Conservation (phyloP, 1,284 basidiomycete species). For the Cystobasidium pallidum region DNA sequence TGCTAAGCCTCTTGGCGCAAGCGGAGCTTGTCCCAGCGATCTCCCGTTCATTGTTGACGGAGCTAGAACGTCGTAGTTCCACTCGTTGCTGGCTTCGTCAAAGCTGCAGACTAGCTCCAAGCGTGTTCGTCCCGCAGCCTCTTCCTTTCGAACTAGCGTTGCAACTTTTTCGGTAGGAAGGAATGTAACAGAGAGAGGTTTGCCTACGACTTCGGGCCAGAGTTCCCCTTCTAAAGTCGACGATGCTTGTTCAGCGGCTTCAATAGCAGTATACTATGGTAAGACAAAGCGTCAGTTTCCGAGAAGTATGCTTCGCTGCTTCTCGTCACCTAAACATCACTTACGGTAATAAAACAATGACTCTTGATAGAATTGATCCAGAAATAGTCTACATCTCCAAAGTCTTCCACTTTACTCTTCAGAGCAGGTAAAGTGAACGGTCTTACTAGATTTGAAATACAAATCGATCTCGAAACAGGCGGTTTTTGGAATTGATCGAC, state of each 20-base stretch:
- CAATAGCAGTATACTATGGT: constrained; percentile 22
- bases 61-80: constrained; percentile 31
- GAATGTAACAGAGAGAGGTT: constrained; percentile 31
- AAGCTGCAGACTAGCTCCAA: constrained; percentile 18
- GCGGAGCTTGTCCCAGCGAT: constrained; percentile 5
- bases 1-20: constrained; percentile 33
- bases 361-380: constrained; percentile 45
- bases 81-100: constrained; percentile 10
- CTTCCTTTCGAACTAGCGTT: constrained; percentile 36
- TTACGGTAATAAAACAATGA: constrained; percentile 43
- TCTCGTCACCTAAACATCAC: neutral
- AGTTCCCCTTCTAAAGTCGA: constrained; percentile 11
- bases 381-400: constrained; percentile 38
- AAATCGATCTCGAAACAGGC: constrained; percentile 39
- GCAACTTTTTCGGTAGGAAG: constrained; percentile 29
- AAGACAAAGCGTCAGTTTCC: neutral
- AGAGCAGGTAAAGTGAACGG: constrained; percentile 44
- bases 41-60: neutral
- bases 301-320: neutral
- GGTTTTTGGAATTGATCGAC: constrained; percentile 12
- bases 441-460: constrained; percentile 44
- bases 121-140: constrained; percentile 40
- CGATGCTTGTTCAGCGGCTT: constrained; percentile 27
- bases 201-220: constrained; percentile 43
- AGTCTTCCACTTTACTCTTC: constrained; percentile 37